Evolutionary conservation across 2,329 filamentous ascomycete species (phyloP).

Genomic region (Tolypocladium ovalisporum): DNA sequence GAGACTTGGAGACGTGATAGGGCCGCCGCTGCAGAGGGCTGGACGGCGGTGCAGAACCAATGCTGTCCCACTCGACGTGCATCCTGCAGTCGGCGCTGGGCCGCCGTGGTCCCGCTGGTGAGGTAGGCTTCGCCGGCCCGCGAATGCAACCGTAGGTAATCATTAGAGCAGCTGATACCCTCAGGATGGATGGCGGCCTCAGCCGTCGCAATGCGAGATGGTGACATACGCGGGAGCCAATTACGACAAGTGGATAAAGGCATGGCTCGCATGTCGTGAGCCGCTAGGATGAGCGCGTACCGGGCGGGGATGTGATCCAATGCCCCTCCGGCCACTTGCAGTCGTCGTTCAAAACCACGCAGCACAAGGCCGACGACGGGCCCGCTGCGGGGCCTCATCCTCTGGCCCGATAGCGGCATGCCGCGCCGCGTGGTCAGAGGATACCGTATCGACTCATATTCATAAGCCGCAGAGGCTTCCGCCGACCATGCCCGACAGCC

Average conservation of each 20-base stretch:
- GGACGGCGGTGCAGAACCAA: neutral
- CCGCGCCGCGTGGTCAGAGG: too few relatives aligned
- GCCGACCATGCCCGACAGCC: neutral
- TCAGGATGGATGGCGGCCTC: neutral
- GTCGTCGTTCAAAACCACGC: neutral
- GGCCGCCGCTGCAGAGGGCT: conserved; percentile 2
- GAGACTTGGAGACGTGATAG: conserved; percentile 13
- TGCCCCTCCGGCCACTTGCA: too few relatives aligned
- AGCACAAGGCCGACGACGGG: neutral
- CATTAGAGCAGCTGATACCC: neutral
- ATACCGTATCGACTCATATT: too few relatives aligned
- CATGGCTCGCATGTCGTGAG: neutral
- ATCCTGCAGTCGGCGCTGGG: neutral
- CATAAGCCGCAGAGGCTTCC: too few relatives aligned
- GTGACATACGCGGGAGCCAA: neutral
- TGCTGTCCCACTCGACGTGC: neutral
- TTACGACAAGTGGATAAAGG: neutral
- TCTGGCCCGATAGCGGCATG: too few relatives aligned
- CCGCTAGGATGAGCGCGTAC: neutral
- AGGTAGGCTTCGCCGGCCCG: neutral
- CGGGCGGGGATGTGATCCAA: neutral
- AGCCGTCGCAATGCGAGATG: neutral
- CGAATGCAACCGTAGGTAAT: neutral
- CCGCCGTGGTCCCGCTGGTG: neutral
- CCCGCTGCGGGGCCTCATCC: neutral